phyloP scores from a whole-genome alignment of 148 eudicot genomes.

The Rhododendron molle region DNA sequence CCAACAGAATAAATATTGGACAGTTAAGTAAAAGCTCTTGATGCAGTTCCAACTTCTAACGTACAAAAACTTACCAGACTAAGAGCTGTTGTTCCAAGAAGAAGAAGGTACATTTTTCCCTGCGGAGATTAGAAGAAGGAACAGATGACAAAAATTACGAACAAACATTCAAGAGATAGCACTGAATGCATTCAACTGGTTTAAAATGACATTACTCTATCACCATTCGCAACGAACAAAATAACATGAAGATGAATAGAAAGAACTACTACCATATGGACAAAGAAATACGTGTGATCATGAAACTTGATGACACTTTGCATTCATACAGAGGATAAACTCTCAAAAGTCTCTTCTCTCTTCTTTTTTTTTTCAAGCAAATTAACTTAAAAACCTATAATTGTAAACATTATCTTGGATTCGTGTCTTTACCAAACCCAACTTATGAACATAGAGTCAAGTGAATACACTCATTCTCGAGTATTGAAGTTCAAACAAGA shows the following conservation, averaged over 20 bases:
- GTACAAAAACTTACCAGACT: constrained; percentile 63
- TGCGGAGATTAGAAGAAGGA: constrained; percentile 15
- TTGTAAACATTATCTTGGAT: not conserved
- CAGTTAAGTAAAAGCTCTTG: not conserved
- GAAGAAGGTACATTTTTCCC: constrained; percentile 97
- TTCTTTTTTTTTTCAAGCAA: not conserved
- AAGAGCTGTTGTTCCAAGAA: constrained; percentile 95
- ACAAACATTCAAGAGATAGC: not conserved
- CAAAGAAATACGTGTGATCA: not conserved
- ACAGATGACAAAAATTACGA: not conserved
- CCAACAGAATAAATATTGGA: not conserved
- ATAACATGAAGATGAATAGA: not conserved
- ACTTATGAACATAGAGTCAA: not conserved
- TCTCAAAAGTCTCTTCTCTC: not conserved
- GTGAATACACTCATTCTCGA: not conserved
- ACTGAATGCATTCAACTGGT: not conserved
- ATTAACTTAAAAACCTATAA: not conserved
- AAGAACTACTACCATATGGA: not conserved
- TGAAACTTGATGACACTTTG: not conserved
- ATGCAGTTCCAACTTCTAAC: not conserved
- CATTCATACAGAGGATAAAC: not conserved
- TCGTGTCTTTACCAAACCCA: not conserved
- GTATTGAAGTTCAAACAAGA: not conserved
- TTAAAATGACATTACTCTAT: not conserved
- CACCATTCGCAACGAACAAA: not conserved